phyloP scores from a whole-genome alignment of 2,329 filamentous ascomycete genomes.

The Fusarium sp. region DNA sequence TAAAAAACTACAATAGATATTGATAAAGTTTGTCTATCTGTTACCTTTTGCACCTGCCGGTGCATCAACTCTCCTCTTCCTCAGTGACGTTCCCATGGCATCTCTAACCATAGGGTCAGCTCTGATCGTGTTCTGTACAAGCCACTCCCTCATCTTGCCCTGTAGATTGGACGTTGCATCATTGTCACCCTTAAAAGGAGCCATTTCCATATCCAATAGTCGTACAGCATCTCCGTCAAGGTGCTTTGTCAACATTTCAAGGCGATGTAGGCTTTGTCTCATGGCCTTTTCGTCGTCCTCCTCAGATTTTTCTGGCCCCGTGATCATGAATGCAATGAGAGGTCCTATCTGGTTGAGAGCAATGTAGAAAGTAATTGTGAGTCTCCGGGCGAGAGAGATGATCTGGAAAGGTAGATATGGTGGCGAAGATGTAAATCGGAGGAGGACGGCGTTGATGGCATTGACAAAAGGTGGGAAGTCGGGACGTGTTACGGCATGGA shows the following conservation, averaged over 20 bases:
- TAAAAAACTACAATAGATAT: conserved; percentile 19
- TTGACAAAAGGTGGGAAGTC: conserved; percentile 56
- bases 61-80: conserved; percentile 67
- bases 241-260: conserved; percentile 67
- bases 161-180: conserved; percentile 66
- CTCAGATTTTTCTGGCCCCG: conserved; percentile 34
- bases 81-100: conserved; percentile 74
- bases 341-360: conserved; percentile 84
- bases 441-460: conserved; percentile 55
- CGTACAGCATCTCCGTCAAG: conserved; percentile 74
- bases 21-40: conserved; percentile 37
- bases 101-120: conserved; percentile 83
- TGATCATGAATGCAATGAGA: conserved; percentile 57
- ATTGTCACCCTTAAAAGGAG: conserved; percentile 79
- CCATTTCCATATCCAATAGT: conserved; percentile 79
- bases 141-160: conserved; percentile 81
- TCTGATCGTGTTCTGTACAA: conserved; percentile 85
- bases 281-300: conserved; percentile 58
- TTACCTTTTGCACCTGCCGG: conserved; percentile 67
- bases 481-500: conserved; percentile 64
- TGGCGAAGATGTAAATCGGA: conserved; percentile 54
- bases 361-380: conserved; percentile 81
- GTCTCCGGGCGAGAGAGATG: conserved; percentile 76
- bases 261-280: conserved; percentile 70
- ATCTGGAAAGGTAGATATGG: conserved; percentile 87